Evolutionary conservation across 495 filamentous ascomycete genomes (phyloP).

Genomic region (Umbilicaria muhlenbergii): DNA sequence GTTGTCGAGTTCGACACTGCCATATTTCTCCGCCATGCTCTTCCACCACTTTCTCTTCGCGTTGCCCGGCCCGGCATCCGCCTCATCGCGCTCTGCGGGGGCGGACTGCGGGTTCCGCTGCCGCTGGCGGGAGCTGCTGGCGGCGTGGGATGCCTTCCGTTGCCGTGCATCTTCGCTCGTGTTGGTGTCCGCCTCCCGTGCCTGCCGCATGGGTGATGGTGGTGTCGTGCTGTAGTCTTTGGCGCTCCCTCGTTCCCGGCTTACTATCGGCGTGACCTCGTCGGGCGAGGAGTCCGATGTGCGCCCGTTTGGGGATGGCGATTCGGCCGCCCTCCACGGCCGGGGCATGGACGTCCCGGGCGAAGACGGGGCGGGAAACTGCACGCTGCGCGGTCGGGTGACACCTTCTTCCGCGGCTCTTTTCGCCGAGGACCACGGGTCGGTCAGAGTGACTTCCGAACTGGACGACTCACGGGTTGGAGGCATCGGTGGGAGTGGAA

Average conservation of each 20-base stretch:
- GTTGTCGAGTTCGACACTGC: conserved; percentile 82
- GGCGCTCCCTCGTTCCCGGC: conserved; percentile 6
- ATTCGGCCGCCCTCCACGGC: no score
- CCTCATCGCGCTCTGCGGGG: not conserved
- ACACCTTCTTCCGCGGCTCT: no score
- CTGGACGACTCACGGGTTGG: no score
- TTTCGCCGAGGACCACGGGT: no score
- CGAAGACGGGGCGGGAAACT: no score
- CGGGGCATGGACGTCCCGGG: no score
- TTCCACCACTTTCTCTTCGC: conserved; percentile 32
- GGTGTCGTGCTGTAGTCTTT: not conserved
- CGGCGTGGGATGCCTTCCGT: not conserved
- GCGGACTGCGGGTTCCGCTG: not conserved
- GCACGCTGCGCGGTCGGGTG: no score
- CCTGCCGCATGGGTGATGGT: not conserved
- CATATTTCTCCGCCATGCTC: conserved; percentile 48
- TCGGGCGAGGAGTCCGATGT: conserved; percentile 6
- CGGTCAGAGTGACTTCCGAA: no score
- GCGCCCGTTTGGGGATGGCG: no score
- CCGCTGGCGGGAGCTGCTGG: conserved; percentile 2
- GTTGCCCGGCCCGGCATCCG: conserved; percentile 6
- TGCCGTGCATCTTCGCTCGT: not conserved
- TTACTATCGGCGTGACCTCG: conserved; percentile 17
- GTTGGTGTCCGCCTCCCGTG: not conserved
- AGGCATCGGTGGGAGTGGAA: no score